Base-by-base conservation (phyloP, 2,329 filamentous ascomycete genomes). In the Ampelomyces quisqualis region DNA sequence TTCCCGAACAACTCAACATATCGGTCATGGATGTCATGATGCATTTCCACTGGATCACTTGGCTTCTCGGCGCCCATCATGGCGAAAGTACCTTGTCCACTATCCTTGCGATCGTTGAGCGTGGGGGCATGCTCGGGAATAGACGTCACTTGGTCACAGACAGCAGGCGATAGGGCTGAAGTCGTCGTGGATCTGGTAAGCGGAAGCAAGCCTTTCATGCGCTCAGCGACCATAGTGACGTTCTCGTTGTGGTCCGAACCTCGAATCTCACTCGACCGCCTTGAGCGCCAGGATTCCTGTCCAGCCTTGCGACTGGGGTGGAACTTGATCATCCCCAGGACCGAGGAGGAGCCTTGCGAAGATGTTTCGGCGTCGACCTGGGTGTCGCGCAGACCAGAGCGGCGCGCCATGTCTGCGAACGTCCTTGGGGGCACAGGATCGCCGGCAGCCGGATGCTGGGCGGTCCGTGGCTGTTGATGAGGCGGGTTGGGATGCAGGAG, bases 1-100 rank as follows among this genome's bases (percentile, higher is more conserved):
- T 66, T 64, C 15, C 70, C 71, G 34, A 75, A 75, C 10, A 73
- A 53, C 19, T 65, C 49, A 29, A 57, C 51, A 34, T 70, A 64
- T 18, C 67, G 61, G 15, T 59, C 53, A 6, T 45, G 22, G 1
- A 38, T 23, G 21, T 15, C 34, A 19, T 33, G 28, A 4, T 28
- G 14, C 6, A 13, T 18, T 18, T 8, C 5, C 15, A 27, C 29
- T 3, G 28, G 34, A 13, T 45, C 35, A 8, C 38, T 34, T 10
- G 14, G 8, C 15, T 31, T 6, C 11, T 19, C 13, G 15, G 1
- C 11, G 17, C 17, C 29, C 8, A 4, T 2, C 6, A 19, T 11
- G 8, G 29, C 17, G 10, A 31, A 20, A 17, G 29, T 6, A 11
- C 5, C 10, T n/a, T 3, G 29, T 5, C 8, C 26, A 5, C n/a